Evolutionary conservation across 805 yeast genomes (phyloP).

Genomic region (Metschnikowia noctiluminum): DNA sequence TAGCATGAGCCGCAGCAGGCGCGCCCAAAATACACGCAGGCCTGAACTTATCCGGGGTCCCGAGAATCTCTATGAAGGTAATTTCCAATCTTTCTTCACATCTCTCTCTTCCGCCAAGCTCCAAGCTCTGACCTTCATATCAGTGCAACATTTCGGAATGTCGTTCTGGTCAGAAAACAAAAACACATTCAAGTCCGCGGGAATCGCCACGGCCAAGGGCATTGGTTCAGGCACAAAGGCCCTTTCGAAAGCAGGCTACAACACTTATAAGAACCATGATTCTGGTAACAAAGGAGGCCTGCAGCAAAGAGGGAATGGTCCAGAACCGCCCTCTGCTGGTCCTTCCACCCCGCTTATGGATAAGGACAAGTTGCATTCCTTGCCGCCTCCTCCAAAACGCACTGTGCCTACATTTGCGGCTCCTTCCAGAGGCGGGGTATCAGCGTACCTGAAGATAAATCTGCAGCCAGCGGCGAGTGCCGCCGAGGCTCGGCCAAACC

Average conservation of each 20-base stretch:
- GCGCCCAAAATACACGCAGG: too few species aligned
- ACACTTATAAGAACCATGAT: slow-evolving; percentile 45
- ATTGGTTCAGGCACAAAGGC: slow-evolving; percentile 50
- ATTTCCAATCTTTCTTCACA: not conserved
- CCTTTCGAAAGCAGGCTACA: slow-evolving; percentile 48
- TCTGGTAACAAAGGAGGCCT: slow-evolving; percentile 21
- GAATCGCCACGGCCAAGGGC: slow-evolving; percentile 47
- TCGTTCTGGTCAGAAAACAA: slow-evolving; percentile 53
- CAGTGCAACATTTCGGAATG: slow-evolving; percentile 3
- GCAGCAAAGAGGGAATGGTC: too few species aligned
- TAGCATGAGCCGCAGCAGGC: too few species aligned
- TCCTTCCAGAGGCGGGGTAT: not conserved
- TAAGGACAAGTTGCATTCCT: slow-evolving; percentile 27
- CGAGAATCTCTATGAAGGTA: too few species aligned
- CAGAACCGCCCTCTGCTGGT: not conserved
- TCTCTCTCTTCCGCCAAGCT: too few species aligned
- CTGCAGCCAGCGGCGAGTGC: not conserved
- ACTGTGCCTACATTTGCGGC: slow-evolving; percentile 6
- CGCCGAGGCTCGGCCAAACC: not conserved
- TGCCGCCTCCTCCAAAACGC: slow-evolving; percentile 47
- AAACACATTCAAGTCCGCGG: slow-evolving; percentile 48
- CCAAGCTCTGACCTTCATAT: too few species aligned
- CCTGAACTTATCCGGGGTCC: too few species aligned
- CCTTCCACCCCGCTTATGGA: slow-evolving; percentile 15
- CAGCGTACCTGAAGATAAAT: not conserved